Evolutionary conservation across 768 basidiomycete species (phyloP).

Genomic region (Lactarius akahatsu): DNA sequence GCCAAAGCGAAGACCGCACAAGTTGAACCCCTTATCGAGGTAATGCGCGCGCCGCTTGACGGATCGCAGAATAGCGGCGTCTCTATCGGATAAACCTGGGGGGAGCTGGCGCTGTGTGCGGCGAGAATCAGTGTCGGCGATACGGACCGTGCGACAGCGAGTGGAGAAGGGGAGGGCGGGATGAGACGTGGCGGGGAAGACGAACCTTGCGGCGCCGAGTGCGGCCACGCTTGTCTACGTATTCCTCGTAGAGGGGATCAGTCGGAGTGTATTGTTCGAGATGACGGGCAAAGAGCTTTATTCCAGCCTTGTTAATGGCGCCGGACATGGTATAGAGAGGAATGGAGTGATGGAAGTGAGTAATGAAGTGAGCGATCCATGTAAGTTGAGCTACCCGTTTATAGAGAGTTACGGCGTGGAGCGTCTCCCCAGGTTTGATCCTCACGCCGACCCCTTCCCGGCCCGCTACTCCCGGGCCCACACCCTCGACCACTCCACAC

Average conservation of each 20-base stretch:
- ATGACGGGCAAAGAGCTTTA: slow-evolving; percentile 61
- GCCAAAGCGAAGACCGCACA: slow-evolving; percentile 83
- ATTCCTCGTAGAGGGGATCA: slow-evolving; percentile 74
- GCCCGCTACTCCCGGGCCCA: not conserved
- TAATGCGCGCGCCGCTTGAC: slow-evolving; percentile 78
- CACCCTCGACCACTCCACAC: not conserved
- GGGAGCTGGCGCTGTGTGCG: slow-evolving; percentile 60
- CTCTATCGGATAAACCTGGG: slow-evolving; percentile 72
- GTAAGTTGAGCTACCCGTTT: slow-evolving; percentile 13
- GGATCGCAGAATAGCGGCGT: slow-evolving; percentile 69
- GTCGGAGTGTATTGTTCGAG: slow-evolving; percentile 64
- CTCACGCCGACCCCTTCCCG: not conserved
- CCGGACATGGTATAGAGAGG: slow-evolving; percentile 25
- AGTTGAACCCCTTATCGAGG: slow-evolving; percentile 81
- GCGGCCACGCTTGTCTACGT: slow-evolving; percentile 55
- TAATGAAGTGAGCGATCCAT: slow-evolving; percentile 1
- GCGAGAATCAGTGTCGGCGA: not conserved
- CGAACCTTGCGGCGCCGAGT: slow-evolving; percentile 58
- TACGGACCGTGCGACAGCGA: not conserved
- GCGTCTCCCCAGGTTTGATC: not conserved
- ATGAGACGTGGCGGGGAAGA: slow-evolving; percentile 3
- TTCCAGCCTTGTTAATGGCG: slow-evolving; percentile 46
- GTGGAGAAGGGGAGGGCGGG: not conserved
- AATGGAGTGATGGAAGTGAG: slow-evolving; percentile 11
- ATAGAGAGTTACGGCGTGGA: not conserved